Base-by-base conservation (phyloP, 176 grass and related monocot species). In the Oryza australiensis region DNA sequence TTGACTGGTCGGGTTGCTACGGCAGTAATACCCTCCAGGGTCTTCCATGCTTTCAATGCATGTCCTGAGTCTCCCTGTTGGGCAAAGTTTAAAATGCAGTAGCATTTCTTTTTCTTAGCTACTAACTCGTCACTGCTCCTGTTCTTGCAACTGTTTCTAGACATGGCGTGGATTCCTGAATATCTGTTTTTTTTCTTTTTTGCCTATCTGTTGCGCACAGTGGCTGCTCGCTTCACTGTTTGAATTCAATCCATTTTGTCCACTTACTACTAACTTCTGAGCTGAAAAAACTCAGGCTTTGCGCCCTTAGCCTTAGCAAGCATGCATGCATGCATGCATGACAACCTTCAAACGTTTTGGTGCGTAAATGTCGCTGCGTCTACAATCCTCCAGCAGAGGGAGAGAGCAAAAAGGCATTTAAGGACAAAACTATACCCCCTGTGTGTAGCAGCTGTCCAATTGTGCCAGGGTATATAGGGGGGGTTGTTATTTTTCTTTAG, bases 161-260 rank as follows among this genome's bases (percentile, higher is more conserved):
- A 64, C 88, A 74, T 83, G 84, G 84, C 74, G 71, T 79, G 84
- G 84, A 90, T 83, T 79, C 75, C 75, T 83, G n/a, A n/a, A n/a
- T n/a, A n/a, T n/a, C n/a, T n/a, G n/a, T n/a, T n/a, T n/a, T n/a
- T n/a, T n/a, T n/a, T n/a, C n/a, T n/a, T n/a, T n/a, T n/a, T n/a
- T n/a, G 79, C 84, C 80, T 34, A 83, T 83, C 80, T 83, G 67
- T 81, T 85, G 83, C 34, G 62, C 78, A 86, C 73, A 82, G 83
- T 81, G 10, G 68, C 80, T 46, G 30, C 79, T 86, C 40, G 68
- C 80, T 80, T 75, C 80, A 87, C 84, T 90, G 72, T 90, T 75
- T 43, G 68, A 79, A 83, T 90, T 90, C 73, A 90, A 83, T 83
- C 84, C 74, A 42, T 74, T 86, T 86, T 90, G 88, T 79, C 84